phyloP scores from a whole-genome alignment of 2,329 filamentous ascomycete species.

The Aspergillus fumigatus region DNA sequence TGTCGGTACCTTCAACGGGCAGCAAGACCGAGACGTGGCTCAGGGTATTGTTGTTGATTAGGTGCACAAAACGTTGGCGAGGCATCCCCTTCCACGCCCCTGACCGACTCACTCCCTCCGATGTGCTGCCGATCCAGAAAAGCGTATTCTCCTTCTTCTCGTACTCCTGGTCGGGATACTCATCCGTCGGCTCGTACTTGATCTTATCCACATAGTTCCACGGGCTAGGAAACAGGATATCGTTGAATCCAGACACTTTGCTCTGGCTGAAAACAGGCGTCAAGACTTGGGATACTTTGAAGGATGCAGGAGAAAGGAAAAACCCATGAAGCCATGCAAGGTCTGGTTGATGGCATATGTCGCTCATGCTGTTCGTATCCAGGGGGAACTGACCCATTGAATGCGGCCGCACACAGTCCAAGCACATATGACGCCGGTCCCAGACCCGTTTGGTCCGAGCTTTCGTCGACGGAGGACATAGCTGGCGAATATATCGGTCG shows the following conservation, averaged over 20 bases:
- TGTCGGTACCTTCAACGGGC: constrained; percentile 37
- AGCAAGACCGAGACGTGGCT: constrained; percentile 53
- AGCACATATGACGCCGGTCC: constrained; percentile 62
- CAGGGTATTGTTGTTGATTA: constrained; percentile 56
- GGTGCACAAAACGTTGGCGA: constrained; percentile 67
- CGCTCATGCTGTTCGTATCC: constrained; percentile 61
- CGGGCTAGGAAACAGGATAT: constrained; percentile 67
- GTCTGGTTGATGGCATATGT: constrained; percentile 74
- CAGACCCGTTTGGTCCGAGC: constrained; percentile 57
- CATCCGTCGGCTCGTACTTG: constrained; percentile 48
- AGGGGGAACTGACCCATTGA: constrained; percentile 63
- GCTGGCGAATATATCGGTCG: constrained; percentile 41
- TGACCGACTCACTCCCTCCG: constrained; percentile 49
- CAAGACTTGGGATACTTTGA: constrained; percentile 60
- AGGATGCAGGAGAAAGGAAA: constrained; percentile 60
- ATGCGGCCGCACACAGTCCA: constrained; percentile 59
- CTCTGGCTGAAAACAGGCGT: constrained; percentile 72
- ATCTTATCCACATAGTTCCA: constrained; percentile 60
- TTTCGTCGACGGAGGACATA: constrained; percentile 61
- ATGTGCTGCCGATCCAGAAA: constrained; percentile 71
- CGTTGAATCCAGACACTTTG: constrained; percentile 67
- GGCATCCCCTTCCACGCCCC: constrained; percentile 64
- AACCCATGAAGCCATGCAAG: constrained; percentile 69
- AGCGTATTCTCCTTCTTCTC: constrained; percentile 59
- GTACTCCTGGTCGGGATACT: constrained; percentile 53